phyloP scores from a whole-genome alignment of 1,284 basidiomycete genomes.

The Puccinia triticina region DNA sequence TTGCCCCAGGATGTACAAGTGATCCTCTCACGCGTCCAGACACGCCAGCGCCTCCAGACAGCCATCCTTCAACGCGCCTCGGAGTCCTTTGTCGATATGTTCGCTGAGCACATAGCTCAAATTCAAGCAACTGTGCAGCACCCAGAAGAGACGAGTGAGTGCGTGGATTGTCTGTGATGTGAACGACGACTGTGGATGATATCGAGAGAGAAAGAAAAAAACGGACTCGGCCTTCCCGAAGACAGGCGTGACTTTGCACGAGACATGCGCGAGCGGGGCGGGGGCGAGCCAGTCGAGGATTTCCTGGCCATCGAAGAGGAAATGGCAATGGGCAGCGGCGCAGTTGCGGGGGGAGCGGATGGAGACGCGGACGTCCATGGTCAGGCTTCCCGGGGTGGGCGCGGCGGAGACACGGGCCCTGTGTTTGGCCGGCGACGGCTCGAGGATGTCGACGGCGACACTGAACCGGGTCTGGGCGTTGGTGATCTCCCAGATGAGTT shows the following conservation, averaged over 20 bases:
- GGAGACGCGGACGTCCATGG: slow-evolving; percentile 22
- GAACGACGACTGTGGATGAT: not conserved
- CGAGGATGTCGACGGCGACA: not conserved
- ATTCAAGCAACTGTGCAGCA: slow-evolving; percentile 1
- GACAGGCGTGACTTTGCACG: slow-evolving; percentile 20
- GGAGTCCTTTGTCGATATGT: slow-evolving; percentile 21
- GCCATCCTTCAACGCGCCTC: slow-evolving; percentile 24
- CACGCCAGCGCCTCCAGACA: slow-evolving; percentile 21
- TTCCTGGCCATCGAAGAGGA: slow-evolving; percentile 44
- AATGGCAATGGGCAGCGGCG: slow-evolving; percentile 13
- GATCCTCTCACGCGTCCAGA: not conserved
- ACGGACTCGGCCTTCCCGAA: slow-evolving; percentile 17
- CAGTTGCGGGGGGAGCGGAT: not conserved
- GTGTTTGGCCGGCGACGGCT: not conserved
- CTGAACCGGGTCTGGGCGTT: slow-evolving; percentile 24
- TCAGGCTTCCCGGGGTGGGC: not conserved
- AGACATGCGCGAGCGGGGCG: slow-evolving; percentile 13
- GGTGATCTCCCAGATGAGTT: slow-evolving; percentile 32
- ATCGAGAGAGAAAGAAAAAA: not conserved
- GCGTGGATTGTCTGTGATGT: too few species aligned
- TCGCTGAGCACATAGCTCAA: slow-evolving; percentile 25
- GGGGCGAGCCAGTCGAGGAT: slow-evolving; percentile 9
- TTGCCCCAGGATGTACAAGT: too few species aligned
- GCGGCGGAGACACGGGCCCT: too few species aligned
- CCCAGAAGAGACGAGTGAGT: not conserved